Base-by-base conservation (phyloP, 257 asterid species). In the Nicotiana noctiflora region DNA sequence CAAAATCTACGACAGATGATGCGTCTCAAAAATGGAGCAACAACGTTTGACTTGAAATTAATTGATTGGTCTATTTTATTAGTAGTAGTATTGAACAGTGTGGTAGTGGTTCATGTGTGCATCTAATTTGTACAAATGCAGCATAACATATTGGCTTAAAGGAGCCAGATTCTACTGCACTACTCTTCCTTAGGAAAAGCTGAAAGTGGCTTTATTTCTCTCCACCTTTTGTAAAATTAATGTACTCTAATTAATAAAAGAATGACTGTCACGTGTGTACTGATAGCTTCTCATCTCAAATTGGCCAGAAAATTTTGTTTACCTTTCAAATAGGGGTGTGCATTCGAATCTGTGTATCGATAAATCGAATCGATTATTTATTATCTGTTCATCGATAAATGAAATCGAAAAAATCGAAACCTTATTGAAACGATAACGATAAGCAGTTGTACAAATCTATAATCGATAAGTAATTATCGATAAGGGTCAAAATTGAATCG, bases 21-120 rank as follows among this genome's bases (percentile, higher is more conserved):
- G 81, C 75, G 4, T 86, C 75, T 8, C 79, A 74, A 15, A 74
- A 89, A 56, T 90, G 89, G 86, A 92, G 92, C 88, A 86, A 80
- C 82, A 87, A 83, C 67, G 98, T 89, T 31, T 90, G 83, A 86
- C 17, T 74, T 15, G 1, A 49, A 21, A 74, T 25, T 74, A 49
- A 49, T 23, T 51, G 18, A 51, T 51, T 13, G 5, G 17, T 51
- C 56, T 51, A 51, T 4, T 51, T 51, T 12, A 11, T 51, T 25
- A 23, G 25, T 49, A 74, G 44, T 74, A 74, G 25, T 8, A 51
- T 46, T 5, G 61, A 15, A 23, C 79, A 25, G 61, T 25, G 62
- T 49, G 49, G 27, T 74, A 74, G 79, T 15, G 44, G 79, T 49
- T 74, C 79, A 74, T 74, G 25, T 18, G 8, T 49, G 61, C 79